phyloP scores from a whole-genome alignment of 768 basidiomycete species.

The Russula sp. region DNA sequence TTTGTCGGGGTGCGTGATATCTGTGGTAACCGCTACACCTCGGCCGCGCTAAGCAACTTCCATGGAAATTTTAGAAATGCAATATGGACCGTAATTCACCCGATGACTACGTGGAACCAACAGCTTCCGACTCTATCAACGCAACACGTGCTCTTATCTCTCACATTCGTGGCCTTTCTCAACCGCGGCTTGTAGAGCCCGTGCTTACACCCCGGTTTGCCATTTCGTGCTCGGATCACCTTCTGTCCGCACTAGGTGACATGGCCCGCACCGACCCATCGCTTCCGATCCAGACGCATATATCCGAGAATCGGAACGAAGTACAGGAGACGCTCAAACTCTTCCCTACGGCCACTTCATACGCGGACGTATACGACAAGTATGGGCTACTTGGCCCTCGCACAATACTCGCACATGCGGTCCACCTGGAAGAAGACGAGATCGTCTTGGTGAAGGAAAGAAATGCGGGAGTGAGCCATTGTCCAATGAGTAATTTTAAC shows the following conservation, averaged over 20 bases:
- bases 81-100: slow-evolving; percentile 82
- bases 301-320: slow-evolving; percentile 80
- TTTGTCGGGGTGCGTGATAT: slow-evolving; percentile 70
- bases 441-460: slow-evolving; percentile 62
- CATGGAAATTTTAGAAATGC: slow-evolving; percentile 57
- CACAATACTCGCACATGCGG: slow-evolving; percentile 86
- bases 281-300: slow-evolving; percentile 88
- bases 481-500: slow-evolving; percentile 93
- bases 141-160: slow-evolving; percentile 64
- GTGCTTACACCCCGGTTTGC: slow-evolving; percentile 96
- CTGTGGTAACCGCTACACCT: neutral
- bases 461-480: slow-evolving; percentile 82
- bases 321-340: slow-evolving; percentile 59
- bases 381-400: slow-evolving; percentile 71
- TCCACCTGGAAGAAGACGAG: slow-evolving; percentile 74
- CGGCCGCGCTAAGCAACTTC: neutral
- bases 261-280: slow-evolving; percentile 57
- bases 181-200: slow-evolving; percentile 73
- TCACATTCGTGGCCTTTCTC: slow-evolving; percentile 59
- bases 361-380: slow-evolving; percentile 79
- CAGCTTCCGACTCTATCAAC: slow-evolving; percentile 53
- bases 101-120: slow-evolving; percentile 65
- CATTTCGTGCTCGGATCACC: slow-evolving; percentile 75
- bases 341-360: slow-evolving; percentile 63
- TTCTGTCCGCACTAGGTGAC: slow-evolving; percentile 59